Evolutionary conservation across 148 eudicot genomes (phyloP), one percentile per base, ranked within the genome.

Genomic region (Simmondsia chinensis): DNA sequence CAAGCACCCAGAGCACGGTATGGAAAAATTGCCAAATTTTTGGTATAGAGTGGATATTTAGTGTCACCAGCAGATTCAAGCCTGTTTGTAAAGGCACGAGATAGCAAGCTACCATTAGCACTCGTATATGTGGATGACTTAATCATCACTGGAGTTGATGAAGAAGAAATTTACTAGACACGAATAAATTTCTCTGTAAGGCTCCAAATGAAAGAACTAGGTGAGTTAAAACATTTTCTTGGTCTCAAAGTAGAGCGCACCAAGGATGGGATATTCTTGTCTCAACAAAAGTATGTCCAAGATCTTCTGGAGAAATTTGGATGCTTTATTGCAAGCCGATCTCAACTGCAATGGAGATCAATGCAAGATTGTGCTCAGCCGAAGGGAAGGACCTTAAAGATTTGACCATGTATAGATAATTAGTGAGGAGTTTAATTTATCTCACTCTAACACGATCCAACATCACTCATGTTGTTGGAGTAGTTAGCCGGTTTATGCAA

Each of bases 21-120:
- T 14, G 51, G 33, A 0, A 60, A 50, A 38, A 50, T 60, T 6
- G 28, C 42, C 13, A 51, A 50, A 33, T 60, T 60, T 34, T 20
- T 51, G 5, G 13, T 36, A 1, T 31, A 33, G 9, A 14, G 50
- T 32, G 50, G 57, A 9, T 40, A 40, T 22, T 8, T 14, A 2
- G 24, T 41, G 9, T 15, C 48, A 29, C 41, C 37, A 5, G 13
- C 28, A 42, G 49, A 59, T 32, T 59, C 42, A 0, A 48, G 42
- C 18, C n/a, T 48, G 11, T 48, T 59, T 13, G 42, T 59, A 4
- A 57, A 46, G 31, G 32, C 39, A 12, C 3, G 10, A n/a, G 20
- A 20, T 23, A 43, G 26, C 8, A 56, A 45, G 43, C 3, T 56
- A 4, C 16, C 43, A 9, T n/a, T 30, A 28, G 39, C 37, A 2